These are phyloP conservation scores for Agapanthus africanus DNA, from an alignment of 106 monocot species.

Conservation along the genomic window DNA sequence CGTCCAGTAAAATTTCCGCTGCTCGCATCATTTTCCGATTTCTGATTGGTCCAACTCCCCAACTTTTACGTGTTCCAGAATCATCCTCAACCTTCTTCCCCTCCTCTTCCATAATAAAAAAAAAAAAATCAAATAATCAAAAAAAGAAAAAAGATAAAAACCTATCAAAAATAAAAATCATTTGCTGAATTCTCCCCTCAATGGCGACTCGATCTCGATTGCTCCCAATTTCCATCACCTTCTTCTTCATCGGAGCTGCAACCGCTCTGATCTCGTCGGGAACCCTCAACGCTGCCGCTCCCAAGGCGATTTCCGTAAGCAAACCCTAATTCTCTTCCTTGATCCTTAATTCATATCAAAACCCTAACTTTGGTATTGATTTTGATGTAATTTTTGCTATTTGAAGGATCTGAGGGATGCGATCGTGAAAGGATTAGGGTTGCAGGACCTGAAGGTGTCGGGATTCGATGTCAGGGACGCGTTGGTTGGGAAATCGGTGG, in stretches of 20 bases:
- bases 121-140: no score
- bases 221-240: conserved; percentile 6
- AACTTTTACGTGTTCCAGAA: no score
- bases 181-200: no score
- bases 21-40: no score
- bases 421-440: conserved; percentile 55
- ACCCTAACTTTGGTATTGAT: background rate
- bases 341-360: background rate
- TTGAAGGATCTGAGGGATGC: conserved; percentile 82
- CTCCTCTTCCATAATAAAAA: no score
- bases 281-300: no score
- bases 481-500: conserved; percentile 63
- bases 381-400: no score
- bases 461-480: conserved; percentile 80
- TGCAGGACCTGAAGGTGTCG: conserved; percentile 46
- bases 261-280: conserved; percentile 23
- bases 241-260: conserved; percentile 19
- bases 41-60: no score
- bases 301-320: conserved; percentile 66
- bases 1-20: no score
- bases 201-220: background rate
- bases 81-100: no score
- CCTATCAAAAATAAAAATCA: no score
- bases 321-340: conserved; percentile 1
- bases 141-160: no score